A percentile compares a stretch with the other conserved stretches of the same genome.
phyloP scores from a whole-genome alignment of 2,329 filamentous ascomycete species.

The Sordariomycetes sp. region DNA sequence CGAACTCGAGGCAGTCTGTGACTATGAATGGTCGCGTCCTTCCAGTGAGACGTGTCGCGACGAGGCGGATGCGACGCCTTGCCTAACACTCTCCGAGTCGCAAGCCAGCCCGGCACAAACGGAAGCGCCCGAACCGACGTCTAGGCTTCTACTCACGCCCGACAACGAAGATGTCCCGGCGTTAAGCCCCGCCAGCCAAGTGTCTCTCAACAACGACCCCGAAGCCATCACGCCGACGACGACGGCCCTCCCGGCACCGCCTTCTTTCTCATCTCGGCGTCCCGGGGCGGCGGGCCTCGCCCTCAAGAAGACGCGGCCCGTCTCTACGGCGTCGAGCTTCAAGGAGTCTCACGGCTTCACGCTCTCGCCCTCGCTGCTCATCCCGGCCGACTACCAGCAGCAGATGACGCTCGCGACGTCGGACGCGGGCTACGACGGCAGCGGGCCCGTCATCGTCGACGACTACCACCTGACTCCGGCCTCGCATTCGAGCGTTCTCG shows the following conservation, averaged over 20 bases:
- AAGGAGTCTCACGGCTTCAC: constrained; percentile 49
- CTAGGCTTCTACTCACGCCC: background rate
- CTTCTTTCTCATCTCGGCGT: constrained; percentile 42
- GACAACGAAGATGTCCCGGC: constrained; percentile 4
- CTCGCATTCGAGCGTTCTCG: constrained; percentile 23
- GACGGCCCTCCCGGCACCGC: constrained; percentile 21
- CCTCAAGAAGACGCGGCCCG: constrained; percentile 15
- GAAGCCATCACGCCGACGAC: constrained; percentile 35
- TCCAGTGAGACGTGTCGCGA: constrained; percentile 33
- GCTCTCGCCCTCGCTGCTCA: constrained; percentile 51
- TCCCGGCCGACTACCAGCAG: constrained; percentile 47
- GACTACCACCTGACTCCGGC: constrained; percentile 9
- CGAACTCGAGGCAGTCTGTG: constrained; percentile 54
- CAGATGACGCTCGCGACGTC: constrained; percentile 32
- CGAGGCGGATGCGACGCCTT: constrained; percentile 7
- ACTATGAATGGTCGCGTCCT: constrained; percentile 53
- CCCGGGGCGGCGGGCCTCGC: constrained; percentile 18
- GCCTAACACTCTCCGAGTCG: constrained; percentile 1
- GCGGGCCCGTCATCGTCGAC: constrained; percentile 10
- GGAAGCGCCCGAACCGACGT: constrained; percentile 1
- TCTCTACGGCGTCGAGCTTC: constrained; percentile 42
- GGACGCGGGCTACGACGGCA: constrained; percentile 6
- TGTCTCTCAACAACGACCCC: constrained; percentile 16
- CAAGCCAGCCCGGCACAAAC: background rate
- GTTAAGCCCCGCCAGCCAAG: constrained; percentile 17